phyloP scores from a whole-genome alignment of 2,329 filamentous ascomycete genomes.

The Ramularia endophylla region DNA sequence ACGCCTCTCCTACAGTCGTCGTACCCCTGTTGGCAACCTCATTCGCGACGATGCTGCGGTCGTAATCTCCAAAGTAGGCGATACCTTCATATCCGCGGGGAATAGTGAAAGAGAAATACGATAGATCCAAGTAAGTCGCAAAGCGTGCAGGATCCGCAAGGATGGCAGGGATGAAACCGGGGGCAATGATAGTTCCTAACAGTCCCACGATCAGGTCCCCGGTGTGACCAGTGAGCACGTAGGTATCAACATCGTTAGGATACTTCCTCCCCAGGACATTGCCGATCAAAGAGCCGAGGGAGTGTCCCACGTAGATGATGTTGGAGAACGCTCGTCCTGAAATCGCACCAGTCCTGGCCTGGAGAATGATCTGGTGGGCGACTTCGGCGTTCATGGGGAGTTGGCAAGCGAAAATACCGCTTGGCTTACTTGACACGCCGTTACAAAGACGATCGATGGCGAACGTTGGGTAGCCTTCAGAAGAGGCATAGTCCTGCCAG shows the following conservation, averaged over 20 bases:
- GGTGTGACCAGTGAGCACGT: background rate
- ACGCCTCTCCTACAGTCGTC: background rate
- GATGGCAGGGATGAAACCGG: background rate
- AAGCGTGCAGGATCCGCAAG: background rate
- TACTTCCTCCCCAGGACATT: background rate
- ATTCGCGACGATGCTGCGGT: background rate
- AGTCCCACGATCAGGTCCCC: background rate
- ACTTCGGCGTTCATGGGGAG: background rate
- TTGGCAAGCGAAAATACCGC: background rate
- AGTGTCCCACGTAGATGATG: conserved; percentile 1
- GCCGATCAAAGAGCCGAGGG: conserved; percentile 1
- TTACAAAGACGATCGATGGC: conserved; percentile 4
- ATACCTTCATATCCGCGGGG: background rate
- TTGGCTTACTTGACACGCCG: background rate
- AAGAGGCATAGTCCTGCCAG: background rate
- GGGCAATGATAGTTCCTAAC: background rate
- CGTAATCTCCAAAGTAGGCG: background rate
- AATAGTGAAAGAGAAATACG: background rate
- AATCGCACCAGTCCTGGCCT: too few relatives aligned
- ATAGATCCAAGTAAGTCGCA: background rate
- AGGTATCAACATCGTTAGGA: background rate
- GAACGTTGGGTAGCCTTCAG: conserved; percentile 2
- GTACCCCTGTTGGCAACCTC: conserved; percentile 1
- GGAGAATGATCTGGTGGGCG: too few relatives aligned
- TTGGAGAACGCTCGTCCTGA: conserved; percentile 1